phyloP scores from a whole-genome alignment of 2,329 filamentous ascomycete species.

The Ophiocordyceps camponoti-floridani region DNA sequence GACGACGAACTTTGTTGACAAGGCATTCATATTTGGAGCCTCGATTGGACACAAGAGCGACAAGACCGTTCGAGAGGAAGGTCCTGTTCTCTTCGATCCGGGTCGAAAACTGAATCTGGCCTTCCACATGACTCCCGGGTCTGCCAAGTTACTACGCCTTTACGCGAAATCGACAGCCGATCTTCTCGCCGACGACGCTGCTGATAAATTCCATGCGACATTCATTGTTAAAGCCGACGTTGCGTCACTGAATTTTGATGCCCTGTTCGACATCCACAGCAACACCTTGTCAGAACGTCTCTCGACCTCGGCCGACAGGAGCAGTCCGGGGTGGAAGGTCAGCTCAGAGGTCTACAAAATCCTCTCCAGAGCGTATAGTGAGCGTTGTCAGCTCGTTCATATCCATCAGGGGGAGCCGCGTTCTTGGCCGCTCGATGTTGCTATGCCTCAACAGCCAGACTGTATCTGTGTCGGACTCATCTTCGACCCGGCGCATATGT shows the following conservation, averaged over 20 bases:
- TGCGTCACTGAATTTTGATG: constrained; percentile 36
- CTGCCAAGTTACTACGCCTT: constrained; percentile 53
- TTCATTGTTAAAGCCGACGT: constrained; percentile 53
- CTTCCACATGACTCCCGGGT: constrained; percentile 82
- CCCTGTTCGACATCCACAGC: constrained; percentile 18
- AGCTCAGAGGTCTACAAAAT: constrained; percentile 42
- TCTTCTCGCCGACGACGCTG: constrained; percentile 54
- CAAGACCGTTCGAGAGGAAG: constrained; percentile 22
- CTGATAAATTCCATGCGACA: constrained; percentile 67
- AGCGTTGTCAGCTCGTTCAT: constrained; percentile 54
- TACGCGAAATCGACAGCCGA: constrained; percentile 60
- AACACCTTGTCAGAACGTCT: constrained; percentile 9
- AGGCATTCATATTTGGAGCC: constrained; percentile 36
- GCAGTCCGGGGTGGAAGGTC: constrained; percentile 25
- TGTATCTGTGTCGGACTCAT: constrained; percentile 47
- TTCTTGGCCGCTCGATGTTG: constrained; percentile 12
- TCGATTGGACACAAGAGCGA: constrained; percentile 6
- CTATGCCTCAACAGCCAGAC: constrained; percentile 8
- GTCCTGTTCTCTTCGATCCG: constrained; percentile 65
- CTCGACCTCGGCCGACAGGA: constrained; percentile 17
- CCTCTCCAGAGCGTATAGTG: constrained; percentile 53
- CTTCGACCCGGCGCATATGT: constrained; percentile 54
- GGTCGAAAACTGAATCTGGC: constrained; percentile 60
- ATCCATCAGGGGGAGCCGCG: constrained; percentile 22
- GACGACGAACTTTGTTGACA: constrained; percentile 51